Evolutionary conservation across 2,329 filamentous ascomycete genomes (phyloP), one percentile per base, ranked within the genome.

Genomic region (Mycocentrospora acerina): DNA sequence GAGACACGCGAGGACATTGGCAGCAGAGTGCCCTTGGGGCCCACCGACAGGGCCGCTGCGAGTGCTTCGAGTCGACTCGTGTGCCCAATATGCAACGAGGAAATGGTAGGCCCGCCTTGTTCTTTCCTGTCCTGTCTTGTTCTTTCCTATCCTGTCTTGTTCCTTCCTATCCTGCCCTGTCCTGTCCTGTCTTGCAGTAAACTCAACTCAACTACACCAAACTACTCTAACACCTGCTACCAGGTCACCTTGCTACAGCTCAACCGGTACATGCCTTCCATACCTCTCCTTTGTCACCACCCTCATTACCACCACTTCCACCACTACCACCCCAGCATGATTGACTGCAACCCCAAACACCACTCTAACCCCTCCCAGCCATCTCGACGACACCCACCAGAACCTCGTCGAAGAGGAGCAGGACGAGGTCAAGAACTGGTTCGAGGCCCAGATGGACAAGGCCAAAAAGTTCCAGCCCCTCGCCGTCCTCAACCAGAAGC

Each of bases 41-140:
- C 79, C 70, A 74, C 76, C 46, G 74, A 75, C 27, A 69, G 74
- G 56, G 72, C 77, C 35, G 77, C 73, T 44, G 76, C 77, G 48
- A 77, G 81, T 35, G 72, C 81, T 38, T 80, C 78, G 52, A 80
- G 80, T 50, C 80, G 80, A 66, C 81, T 98, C 42, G 82, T 91
- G 38, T 98, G 93, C 67, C 93, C 93, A n/a, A 98, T 98, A 63
- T 98, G 93, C 70, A 90, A 84, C 55, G 94, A 97, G 71, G 90
- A 96, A 69, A 98, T 98, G 93, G 90, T 93, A 72, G 16, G 53
- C 46, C 35, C n/a, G n/a, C n/a, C n/a, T n/a, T n/a, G n/a, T n/a
- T n/a, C n/a, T n/a, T n/a, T n/a, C n/a, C n/a, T n/a, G n/a, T n/a
- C n/a, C n/a, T n/a, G n/a, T n/a, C n/a, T n/a, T n/a, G n/a, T n/a